Base-by-base conservation (phyloP, 768 basidiomycete genomes). In the Amanita pseudoporphyria region DNA sequence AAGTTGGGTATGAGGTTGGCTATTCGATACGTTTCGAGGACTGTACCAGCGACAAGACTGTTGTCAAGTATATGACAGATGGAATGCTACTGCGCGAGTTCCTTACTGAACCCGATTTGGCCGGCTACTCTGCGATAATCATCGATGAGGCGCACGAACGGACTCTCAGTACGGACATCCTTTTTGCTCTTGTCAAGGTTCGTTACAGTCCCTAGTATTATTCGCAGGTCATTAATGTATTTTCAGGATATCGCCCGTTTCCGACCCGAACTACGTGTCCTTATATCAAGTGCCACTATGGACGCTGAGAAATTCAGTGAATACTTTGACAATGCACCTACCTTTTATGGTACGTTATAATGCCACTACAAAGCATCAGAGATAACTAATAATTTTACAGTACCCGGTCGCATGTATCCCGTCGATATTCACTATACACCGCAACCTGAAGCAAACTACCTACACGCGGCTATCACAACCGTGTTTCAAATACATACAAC, bases 1-100 rank as follows among this genome's bases (percentile, higher is more conserved):
- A 97, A 65, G 84, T 99, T 35, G 96, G 96, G 9, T 89, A 94
- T 58, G 95, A 98, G 68, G 96, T 99, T 44, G 96, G 96, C n/a
- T 99, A 99, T 66, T 95, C 94, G 30, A 99, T 99, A 58, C 90
- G 96, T 28, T 99, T 99, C 69, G 96, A 99, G 67, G 96, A 99
- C 66, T 96, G 93, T 65, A 99, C 96, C 16, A 96, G 91, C 71
- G 93, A 98, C 73, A 97, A 96, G 72, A 99, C 96, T 3, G 86
- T 94, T 38, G 73, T 99, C 60, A 98, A 99, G 68, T 99, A 99
- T 68, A 96, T 99, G 96, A 99, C 96, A 38, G 96, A 99, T 61
- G 96, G 96, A 30, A 98, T 99, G 96, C 74, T 99, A 22, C 70
- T 98, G 39, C 79, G 96, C 60, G 93, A 98, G 66, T 98, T 98